Base-by-base conservation (phyloP, 2,329 filamentous ascomycete genomes). In the Penicillium frequentans region DNA sequence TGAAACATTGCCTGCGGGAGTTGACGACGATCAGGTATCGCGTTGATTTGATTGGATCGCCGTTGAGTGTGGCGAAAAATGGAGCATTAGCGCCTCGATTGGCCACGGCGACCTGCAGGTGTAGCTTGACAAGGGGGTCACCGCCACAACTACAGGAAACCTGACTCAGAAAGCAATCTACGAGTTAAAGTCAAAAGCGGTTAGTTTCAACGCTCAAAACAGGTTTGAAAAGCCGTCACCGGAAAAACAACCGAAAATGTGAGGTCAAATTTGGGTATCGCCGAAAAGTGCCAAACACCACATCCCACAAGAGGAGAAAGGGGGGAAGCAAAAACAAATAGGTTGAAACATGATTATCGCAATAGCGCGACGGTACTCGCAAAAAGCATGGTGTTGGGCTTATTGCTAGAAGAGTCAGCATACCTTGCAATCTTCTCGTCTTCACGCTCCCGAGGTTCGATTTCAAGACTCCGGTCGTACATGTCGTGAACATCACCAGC, bases 341-440 rank as follows among this genome's bases (percentile, higher is more conserved):
- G 37, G 52, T 49, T 33, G 35, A 26, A 24, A 39, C 47, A 16
- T 54, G 16, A 60, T 73, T 64, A 73, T 66, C 72, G 70, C 54
- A 71, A 61, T 47, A 71, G 62, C 49, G 70, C 65, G 54, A 71
- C 64, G 50, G 72, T 64, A 56, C 62, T 73, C 55, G 72, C 71
- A 63, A 74, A 65, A 46, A 69, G 64, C 59, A 72, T 55, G 59
- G 64, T 64, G 63, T 68, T 70, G 27, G 37, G 27, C 53, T 71
- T 70, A 76, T 71, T 68, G 64, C 62, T 61, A 51, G 61, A 58
- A 62, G 61, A 46, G 61, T 67, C 64, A 60, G 72, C 85, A 70
- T 87, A 96, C 93, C 95, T 96, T 73, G 96, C 93, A 82, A 99
- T 98, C 84, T 98, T 98, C 80, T 99, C 95, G 73, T 99, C 95